Conservation (phyloP, 805 yeast genomes). For the Kodamaea lidongshanica region DNA sequence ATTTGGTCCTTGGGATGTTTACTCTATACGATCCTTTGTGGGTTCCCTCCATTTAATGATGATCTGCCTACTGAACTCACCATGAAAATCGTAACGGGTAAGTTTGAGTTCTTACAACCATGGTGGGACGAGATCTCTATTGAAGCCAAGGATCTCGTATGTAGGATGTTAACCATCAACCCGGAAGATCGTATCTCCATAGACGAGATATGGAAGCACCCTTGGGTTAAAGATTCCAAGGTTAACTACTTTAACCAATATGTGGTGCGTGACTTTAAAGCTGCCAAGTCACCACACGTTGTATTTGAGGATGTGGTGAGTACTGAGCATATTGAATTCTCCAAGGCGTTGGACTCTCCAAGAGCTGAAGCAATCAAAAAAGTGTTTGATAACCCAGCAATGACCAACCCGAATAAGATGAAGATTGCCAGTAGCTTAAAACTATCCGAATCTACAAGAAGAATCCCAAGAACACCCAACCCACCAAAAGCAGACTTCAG, state of each 20-base stretch:
- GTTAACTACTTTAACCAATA: constrained; percentile 6
- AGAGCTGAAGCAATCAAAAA: constrained; percentile 36
- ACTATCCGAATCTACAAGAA: no score
- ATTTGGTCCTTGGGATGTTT: constrained; percentile 74
- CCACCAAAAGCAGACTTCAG: no score
- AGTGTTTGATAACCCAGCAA: constrained; percentile 40
- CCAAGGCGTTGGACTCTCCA: constrained; percentile 21
- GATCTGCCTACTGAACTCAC: constrained; percentile 59
- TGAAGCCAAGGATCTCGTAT: constrained; percentile 66
- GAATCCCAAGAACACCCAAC: no score
- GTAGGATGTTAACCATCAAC: constrained; percentile 60
- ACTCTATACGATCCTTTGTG: constrained; percentile 60
- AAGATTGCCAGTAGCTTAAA: constrained; percentile 5
- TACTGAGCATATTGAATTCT: constrained; percentile 8
- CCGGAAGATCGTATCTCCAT: constrained; percentile 64
- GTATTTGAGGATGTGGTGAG: background rate
- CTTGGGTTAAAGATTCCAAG: constrained; percentile 46
- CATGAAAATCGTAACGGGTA: constrained; percentile 63
- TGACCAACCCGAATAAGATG: constrained; percentile 24
- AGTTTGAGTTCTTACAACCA: constrained; percentile 67
- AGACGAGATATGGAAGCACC: constrained; percentile 61
- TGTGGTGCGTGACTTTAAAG: constrained; percentile 2
- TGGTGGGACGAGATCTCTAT: constrained; percentile 84
- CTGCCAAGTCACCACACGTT: background rate
- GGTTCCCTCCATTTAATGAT: constrained; percentile 73